Percentiles rank a stretch among this genome's conserved stretches.
Conservation (phyloP, 1,284 basidiomycete genomes). For the Malassezia psittaci region DNA sequence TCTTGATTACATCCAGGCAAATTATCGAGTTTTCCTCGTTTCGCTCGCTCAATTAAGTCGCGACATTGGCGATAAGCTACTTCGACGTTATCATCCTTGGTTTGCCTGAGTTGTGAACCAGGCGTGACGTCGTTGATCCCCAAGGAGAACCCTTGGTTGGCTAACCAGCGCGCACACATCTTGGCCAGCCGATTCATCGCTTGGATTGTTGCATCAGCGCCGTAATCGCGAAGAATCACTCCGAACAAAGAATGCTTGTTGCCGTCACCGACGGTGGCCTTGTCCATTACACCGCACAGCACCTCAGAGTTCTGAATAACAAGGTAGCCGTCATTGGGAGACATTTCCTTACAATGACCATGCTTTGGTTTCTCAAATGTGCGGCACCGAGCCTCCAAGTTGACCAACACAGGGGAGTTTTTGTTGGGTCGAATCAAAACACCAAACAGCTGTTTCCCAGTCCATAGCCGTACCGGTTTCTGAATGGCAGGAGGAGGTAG, state of each 20-base stretch:
- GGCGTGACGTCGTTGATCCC: conserved; percentile 99
- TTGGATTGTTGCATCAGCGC: conserved; percentile 79
- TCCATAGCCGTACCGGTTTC: conserved; percentile 90
- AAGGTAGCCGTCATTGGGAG: conserved; percentile 94
- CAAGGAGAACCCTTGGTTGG: conserved; percentile 93
- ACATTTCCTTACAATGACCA: conserved; percentile 63
- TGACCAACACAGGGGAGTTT: conserved; percentile 62
- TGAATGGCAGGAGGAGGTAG: conserved; percentile 87
- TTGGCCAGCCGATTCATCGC: conserved; percentile 97
- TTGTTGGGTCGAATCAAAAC: conserved; percentile 92
- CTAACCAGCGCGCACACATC: conserved; percentile 86
- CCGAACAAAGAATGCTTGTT: conserved; percentile 99
- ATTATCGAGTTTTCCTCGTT: conserved; percentile 84
- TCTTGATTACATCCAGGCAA: conserved; percentile 94
- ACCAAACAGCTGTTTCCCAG: conserved; percentile 95
- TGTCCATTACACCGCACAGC: conserved; percentile 99
- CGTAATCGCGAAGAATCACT: conserved; percentile 93
- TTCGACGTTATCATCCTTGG: conserved; percentile 80
- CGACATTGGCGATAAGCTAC: conserved; percentile 80
- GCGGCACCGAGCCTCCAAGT: conserved; percentile 92
- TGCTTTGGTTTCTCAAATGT: conserved; percentile 72
- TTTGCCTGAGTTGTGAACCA: conserved; percentile 65
- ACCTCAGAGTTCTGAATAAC: conserved; percentile 97
- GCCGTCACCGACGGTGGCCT: conserved; percentile 91
- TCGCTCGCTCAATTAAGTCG: conserved; percentile 76